A percentile compares a stretch with the other conserved stretches of the same genome.
These are phyloP conservation scores for Gaertneriomyces semiglobifer DNA, from an alignment of 192 early-diverging fungal genomes.

Conservation along the genomic window DNA sequence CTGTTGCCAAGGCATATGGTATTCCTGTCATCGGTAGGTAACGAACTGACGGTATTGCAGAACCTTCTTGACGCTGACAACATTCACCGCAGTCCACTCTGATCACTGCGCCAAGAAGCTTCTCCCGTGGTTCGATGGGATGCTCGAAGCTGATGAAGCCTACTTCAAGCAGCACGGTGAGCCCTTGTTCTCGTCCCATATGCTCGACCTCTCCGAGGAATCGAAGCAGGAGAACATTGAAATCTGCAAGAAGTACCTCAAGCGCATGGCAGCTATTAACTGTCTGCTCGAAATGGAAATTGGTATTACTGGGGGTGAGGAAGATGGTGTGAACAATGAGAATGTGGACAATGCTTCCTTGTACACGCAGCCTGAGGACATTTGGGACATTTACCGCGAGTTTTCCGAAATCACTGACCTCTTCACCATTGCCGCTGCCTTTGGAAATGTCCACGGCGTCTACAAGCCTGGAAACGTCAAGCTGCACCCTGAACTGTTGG, in stretches of 20 bases:
- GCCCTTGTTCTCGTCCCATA: slow-evolving; percentile 96
- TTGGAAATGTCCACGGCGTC: slow-evolving; percentile 95
- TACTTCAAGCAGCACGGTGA: slow-evolving; percentile 92
- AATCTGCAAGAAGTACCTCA: slow-evolving; percentile 84
- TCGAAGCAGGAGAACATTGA: slow-evolving; percentile 92
- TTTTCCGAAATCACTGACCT: slow-evolving; percentile 79
- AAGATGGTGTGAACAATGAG: slow-evolving; percentile 97
- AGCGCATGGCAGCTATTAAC: slow-evolving; percentile 86
- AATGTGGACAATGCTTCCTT: slow-evolving; percentile 83
- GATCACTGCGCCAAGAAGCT: slow-evolving; percentile 98
- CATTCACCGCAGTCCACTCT: slow-evolving; percentile 63
- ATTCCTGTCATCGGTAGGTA: slow-evolving; percentile 60
- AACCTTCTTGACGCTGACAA: slow-evolving; percentile 11
- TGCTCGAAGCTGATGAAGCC: slow-evolving; percentile 90
- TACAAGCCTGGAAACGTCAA: slow-evolving; percentile 95
- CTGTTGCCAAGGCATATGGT: slow-evolving; percentile 81
- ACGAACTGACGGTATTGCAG: not conserved
- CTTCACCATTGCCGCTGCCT: slow-evolving; percentile 95
- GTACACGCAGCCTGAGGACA: slow-evolving; percentile 95
- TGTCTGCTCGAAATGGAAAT: slow-evolving; percentile 97
- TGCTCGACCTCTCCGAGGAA: slow-evolving; percentile 95
- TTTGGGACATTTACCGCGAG: slow-evolving; percentile 90
- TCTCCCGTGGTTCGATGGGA: slow-evolving; percentile 96
- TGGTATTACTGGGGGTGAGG: slow-evolving; percentile 97
- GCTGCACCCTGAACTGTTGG: slow-evolving; percentile 87